Evolutionary conservation across 345 rosid genomes (phyloP), one percentile per base, ranked within the genome.

Genomic region (Acer yangbiense): DNA sequence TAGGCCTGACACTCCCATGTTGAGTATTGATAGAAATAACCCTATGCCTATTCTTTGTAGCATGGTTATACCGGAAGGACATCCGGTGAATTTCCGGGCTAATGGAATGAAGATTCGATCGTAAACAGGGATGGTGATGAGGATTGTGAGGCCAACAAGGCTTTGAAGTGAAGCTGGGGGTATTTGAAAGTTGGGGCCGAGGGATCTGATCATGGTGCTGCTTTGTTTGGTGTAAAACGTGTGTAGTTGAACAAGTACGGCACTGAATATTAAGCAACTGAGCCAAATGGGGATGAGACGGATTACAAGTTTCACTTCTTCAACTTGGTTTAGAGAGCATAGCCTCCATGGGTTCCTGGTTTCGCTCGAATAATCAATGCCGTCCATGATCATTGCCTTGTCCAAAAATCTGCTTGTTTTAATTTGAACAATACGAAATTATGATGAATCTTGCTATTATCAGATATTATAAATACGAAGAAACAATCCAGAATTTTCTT

Each of bases 221-320:
- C 90, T 97, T 87, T 93, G 99, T 86, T 95, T 95, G 79, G 87
- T 82, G 87, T 86, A 95, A 81, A 91, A 92, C 2, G 99, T 95
- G 80, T 91, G 92, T 61, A 83, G 65, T 82, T 92, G 98, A 72
- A 88, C 87, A 8, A 89, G 82, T 23, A 86, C 81, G 0, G 88
- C 90, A 21, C 89, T 77, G 84, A 89, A 95, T 90, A 92, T 95
- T 46, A 95, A 73, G 87, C 96, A 92, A 68, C 86, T 80, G 72
- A 93, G 48, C 97, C 97, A 93, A 16, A 95, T 80, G 18, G 99
- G 99, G 46, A 93, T 58, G 23, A 95, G 87, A 29, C 93, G 90
- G 27, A 92, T 74, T 3, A 92, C 81, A 43, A 87, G 90, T 82
- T 95, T 95, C 46, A 91, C 93, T 90, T 95, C 94, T 84, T 95